Conservation (phyloP, 352 stramenopile species). For the Phytophthora agathidicida region DNA sequence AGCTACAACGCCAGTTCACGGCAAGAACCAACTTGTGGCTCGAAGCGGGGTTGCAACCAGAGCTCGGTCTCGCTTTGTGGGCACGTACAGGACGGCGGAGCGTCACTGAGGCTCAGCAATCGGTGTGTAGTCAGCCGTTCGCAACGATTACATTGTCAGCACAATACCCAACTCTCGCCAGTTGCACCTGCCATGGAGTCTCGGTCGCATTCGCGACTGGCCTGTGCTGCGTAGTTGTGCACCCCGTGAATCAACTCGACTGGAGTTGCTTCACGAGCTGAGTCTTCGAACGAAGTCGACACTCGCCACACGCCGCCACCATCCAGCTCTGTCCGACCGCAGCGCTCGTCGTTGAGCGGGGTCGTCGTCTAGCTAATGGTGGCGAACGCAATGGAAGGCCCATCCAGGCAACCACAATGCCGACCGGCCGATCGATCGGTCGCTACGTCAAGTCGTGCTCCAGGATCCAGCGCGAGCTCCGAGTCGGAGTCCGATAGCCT, state of each 20-base stretch:
- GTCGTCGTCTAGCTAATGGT: not conserved
- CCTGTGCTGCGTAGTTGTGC: constrained; percentile 1
- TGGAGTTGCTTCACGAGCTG: constrained; percentile 5
- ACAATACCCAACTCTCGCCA: constrained; percentile 17
- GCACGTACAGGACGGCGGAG: constrained; percentile 13
- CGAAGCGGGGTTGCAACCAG: not conserved
- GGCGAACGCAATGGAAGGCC: constrained; percentile 10
- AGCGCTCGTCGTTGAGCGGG: not conserved
- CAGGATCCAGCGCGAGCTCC: constrained; percentile 20
- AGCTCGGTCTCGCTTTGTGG: constrained; percentile 2
- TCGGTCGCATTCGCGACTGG: constrained; percentile 15
- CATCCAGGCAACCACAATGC: constrained; percentile 17
- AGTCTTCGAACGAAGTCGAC: constrained; percentile 18
- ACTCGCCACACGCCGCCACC: constrained; percentile 16
- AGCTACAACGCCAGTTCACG: constrained; percentile 32
- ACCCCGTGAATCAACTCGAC: no score
- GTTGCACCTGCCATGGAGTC: constrained; percentile 21
- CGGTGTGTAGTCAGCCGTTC: constrained; percentile 5
- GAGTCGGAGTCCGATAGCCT: no score
- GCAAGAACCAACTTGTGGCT: constrained; percentile 25
- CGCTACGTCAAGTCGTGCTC: constrained; percentile 33
- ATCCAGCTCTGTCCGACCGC: constrained; percentile 13
- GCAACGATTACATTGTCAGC: constrained; percentile 16
- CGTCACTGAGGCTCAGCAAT: constrained; percentile 27
- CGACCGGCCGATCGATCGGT: constrained; percentile 11